phyloP scores from a whole-genome alignment of 75 land plant genomes.

The Gnetum montanum region DNA sequence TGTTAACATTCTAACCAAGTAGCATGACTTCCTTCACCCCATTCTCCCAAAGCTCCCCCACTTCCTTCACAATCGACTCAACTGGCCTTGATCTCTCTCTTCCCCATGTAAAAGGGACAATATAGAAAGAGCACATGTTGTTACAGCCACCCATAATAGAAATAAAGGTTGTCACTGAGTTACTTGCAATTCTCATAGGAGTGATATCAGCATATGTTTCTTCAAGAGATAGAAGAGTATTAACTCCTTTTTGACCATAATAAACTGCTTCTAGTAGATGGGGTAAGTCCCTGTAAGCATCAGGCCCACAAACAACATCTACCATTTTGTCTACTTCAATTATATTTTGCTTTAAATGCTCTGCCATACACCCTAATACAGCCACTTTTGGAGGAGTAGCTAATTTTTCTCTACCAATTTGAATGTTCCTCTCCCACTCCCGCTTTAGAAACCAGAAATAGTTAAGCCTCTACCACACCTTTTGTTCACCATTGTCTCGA shows the following conservation, averaged over 20 bases:
- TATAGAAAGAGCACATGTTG: slow-evolving; percentile 98
- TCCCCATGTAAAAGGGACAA: slow-evolving; percentile 98
- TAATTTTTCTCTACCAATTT: slow-evolving; percentile 33
- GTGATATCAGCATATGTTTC: slow-evolving; percentile 98
- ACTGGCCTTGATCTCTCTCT: slow-evolving; percentile 95
- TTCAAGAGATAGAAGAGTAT: slow-evolving; percentile 92
- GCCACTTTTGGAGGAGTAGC: slow-evolving; percentile 81
- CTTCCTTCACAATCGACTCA: slow-evolving; percentile 88
- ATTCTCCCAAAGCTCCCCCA: slow-evolving; percentile 76
- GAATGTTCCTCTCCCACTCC: slow-evolving; percentile 58
- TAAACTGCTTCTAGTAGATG: slow-evolving; percentile 78
- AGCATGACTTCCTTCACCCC: slow-evolving; percentile 94
- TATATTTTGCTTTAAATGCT: slow-evolving; percentile 89
- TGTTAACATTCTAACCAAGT: slow-evolving; percentile 96
- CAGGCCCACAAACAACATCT: slow-evolving; percentile 99
- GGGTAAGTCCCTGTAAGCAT: slow-evolving; percentile 91
- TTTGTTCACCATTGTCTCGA: slow-evolving; percentile 93
- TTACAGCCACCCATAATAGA: slow-evolving; percentile 99
- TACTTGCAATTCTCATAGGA: slow-evolving; percentile 82
- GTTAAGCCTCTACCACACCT: slow-evolving; percentile 96
- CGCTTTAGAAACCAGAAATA: slow-evolving; percentile 93
- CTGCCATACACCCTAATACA: slow-evolving; percentile 99
- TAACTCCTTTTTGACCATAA: slow-evolving; percentile 89
- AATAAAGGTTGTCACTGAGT: slow-evolving; percentile 89
- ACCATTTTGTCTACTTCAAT: slow-evolving; percentile 98